A percentile compares a stretch with the other conserved stretches of the same genome.
Evolutionary conservation across 2,329 filamentous ascomycete genomes (phyloP).

Genomic region (Cladophialophora psammophila): DNA sequence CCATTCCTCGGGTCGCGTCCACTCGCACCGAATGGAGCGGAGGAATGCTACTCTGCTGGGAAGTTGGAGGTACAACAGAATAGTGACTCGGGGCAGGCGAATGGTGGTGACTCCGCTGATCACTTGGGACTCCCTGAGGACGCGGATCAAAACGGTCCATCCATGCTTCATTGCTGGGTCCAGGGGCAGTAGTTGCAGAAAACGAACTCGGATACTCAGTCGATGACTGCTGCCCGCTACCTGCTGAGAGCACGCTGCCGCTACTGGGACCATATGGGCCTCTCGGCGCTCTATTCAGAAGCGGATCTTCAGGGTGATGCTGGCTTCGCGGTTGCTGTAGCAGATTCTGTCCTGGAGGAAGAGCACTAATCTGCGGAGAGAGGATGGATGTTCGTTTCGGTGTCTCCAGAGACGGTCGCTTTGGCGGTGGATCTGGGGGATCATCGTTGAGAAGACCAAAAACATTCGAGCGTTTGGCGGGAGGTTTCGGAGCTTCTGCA

Average conservation of each 20-base stretch:
- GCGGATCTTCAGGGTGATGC: slow-evolving; percentile 23
- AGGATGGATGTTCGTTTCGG: slow-evolving; percentile 36
- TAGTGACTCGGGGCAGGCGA: slow-evolving; percentile 38
- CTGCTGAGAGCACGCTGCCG: slow-evolving; percentile 21
- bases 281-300: slow-evolving; percentile 19
- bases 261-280: slow-evolving; percentile 24
- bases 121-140: slow-evolving; percentile 26
- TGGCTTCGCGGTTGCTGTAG: slow-evolving; percentile 24
- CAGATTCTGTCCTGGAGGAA: slow-evolving; percentile 9
- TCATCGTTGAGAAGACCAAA: slow-evolving; percentile 59
- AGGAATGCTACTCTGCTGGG: slow-evolving; percentile 25
- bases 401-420: slow-evolving; percentile 53
- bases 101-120: slow-evolving; percentile 36
- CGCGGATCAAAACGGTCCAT: slow-evolving; percentile 40
- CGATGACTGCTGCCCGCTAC: slow-evolving; percentile 19
- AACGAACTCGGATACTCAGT: slow-evolving; percentile 27
- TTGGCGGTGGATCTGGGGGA: slow-evolving; percentile 55
- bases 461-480: slow-evolving; percentile 59
- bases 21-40: slow-evolving; percentile 26
- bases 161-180: slow-evolving; percentile 36
- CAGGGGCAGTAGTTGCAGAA: slow-evolving; percentile 25
- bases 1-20: slow-evolving; percentile 29
- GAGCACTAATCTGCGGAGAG: slow-evolving; percentile 29
- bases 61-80: slow-evolving; percentile 36
- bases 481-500: slow-evolving; percentile 41